Evolutionary conservation across 176 grass and related monocot species (phyloP), one percentile per base, ranked within the genome.

Genomic region (Cenchrus fungigraminus): DNA sequence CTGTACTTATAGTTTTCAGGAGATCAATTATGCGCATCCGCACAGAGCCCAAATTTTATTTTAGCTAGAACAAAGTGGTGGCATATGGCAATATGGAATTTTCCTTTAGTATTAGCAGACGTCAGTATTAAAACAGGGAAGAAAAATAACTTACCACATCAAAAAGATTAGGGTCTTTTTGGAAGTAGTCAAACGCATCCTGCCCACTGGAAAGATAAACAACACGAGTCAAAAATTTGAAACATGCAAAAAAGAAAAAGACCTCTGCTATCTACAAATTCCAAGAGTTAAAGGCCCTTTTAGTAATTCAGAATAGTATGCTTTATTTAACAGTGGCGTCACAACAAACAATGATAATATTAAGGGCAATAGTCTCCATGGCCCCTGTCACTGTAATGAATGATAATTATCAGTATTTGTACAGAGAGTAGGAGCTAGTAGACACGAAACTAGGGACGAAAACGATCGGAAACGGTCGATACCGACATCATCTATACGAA

Each of bases 171-270:
- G 91, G 97, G 17, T 95, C 93, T 22, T 88, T 65, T 77, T 91
- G 95, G 79, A 98, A 98, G 81, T 94, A 94, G 69, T 95, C 79
- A 83, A 95, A 98, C 10, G 96, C 93, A 76, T 98, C 96, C 75
- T 87, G 46, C 56, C 96, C 91, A 69, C 91, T 98, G 93, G 82
- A 81, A 85, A 77, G 14, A 79, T 37, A 79, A 79, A 44, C 14
- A 47, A 74, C 6, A 67, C 65, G 22, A 78, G 72, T 49, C 22
- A 34, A 28, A 84, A 34, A 25, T 79, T 22, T 72, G 57, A 53
- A 92, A 32, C 12, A 54, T 49, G 44, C 31, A 20, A 46, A 45
- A 52, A n/a, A 43, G 22, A 49, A 59, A 79, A 58, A 40, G 4
- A 32, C 31, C 9, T 50, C 65, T 59, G 13, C 3, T 14, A 66